Evolutionary conservation across 2,329 filamentous ascomycete genomes (phyloP).

Genomic region (Aspergillus udagawae): DNA sequence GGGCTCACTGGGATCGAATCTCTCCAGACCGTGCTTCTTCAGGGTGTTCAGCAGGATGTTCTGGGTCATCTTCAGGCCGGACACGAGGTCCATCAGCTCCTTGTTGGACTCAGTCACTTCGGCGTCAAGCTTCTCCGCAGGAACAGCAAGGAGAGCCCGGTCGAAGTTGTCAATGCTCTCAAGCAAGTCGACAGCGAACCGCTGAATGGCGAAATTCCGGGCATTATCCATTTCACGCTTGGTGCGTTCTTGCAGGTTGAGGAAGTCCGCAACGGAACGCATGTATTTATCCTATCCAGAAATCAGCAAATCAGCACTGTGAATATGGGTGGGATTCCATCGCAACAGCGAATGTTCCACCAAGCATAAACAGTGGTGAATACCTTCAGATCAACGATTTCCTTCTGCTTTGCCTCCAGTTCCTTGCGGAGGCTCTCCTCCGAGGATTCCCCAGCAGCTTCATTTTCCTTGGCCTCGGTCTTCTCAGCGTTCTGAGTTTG

Average conservation of each 20-base stretch:
- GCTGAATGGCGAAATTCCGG: slow-evolving; percentile 88
- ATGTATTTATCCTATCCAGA: slow-evolving; percentile 79
- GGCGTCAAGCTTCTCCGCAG: slow-evolving; percentile 64
- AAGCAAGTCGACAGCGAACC: slow-evolving; percentile 90
- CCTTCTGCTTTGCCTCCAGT: slow-evolving; percentile 67
- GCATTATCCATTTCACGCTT: slow-evolving; percentile 83
- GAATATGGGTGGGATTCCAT: not conserved
- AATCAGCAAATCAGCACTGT: not conserved
- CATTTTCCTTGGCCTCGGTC: slow-evolving; percentile 37
- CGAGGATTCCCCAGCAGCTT: slow-evolving; percentile 40
- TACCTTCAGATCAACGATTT: slow-evolving; percentile 83
- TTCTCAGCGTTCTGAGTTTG: slow-evolving; percentile 30
- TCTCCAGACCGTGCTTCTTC: slow-evolving; percentile 89
- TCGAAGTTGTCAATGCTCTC: slow-evolving; percentile 97
- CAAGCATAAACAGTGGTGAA: slow-evolving; percentile 3
- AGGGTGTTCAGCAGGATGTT: slow-evolving; percentile 79
- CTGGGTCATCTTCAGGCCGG: slow-evolving; percentile 95
- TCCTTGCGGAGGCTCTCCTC: slow-evolving; percentile 58
- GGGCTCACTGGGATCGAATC: slow-evolving; percentile 66
- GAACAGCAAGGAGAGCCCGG: slow-evolving; percentile 78
- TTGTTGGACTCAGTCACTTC: slow-evolving; percentile 55
- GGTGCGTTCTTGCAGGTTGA: slow-evolving; percentile 94
- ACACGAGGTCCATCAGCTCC: slow-evolving; percentile 76
- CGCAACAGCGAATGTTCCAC: too few relatives aligned
- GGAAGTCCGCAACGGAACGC: slow-evolving; percentile 91